These are phyloP conservation scores for Blastocladiella britannica DNA, from an alignment of 192 early-diverging fungal species.

Conservation along the genomic window DNA sequence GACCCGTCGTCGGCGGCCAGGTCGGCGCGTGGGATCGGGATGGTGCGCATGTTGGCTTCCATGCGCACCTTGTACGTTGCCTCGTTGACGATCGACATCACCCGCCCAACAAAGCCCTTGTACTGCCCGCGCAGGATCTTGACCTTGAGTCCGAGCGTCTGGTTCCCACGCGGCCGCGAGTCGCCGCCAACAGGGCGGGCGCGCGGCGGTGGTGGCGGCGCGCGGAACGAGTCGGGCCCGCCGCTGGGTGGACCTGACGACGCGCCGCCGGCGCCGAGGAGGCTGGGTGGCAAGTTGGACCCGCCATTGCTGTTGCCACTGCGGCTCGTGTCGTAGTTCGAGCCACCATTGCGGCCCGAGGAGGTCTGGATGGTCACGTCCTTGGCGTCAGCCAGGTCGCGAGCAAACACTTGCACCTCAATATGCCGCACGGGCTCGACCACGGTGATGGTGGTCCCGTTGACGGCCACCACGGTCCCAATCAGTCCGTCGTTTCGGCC, in stretches of 20 bases:
- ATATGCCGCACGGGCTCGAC: conserved; percentile 43
- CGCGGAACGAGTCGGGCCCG: no score
- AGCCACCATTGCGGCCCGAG: no score
- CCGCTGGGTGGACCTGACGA: no score
- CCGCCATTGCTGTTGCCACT: no score
- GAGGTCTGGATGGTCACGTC: conserved; percentile 44
- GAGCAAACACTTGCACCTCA: conserved; percentile 72
- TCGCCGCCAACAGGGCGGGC: neutral
- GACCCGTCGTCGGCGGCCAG: conserved; percentile 39
- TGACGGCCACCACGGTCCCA: conserved; percentile 70
- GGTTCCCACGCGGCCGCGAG: neutral
- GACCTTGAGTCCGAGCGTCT: conserved; percentile 32
- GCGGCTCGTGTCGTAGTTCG: no score
- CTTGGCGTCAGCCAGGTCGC: conserved; percentile 58
- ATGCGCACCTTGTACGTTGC: conserved; percentile 63
- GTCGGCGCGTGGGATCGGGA: conserved; percentile 60
- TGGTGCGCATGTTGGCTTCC: conserved; percentile 63
- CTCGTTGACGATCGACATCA: conserved; percentile 59
- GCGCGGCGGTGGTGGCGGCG: no score
- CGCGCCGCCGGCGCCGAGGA: no score
- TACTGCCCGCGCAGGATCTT: conserved; percentile 66
- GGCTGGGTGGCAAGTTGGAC: no score
- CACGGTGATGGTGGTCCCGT: conserved; percentile 59
- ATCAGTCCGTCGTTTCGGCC: conserved; percentile 67
- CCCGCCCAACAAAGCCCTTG: conserved; percentile 95